A percentile compares a stretch with the other conserved stretches of the same genome.
Conservation (phyloP, 768 basidiomycete species). For the Candolleomyces efflorescens region DNA sequence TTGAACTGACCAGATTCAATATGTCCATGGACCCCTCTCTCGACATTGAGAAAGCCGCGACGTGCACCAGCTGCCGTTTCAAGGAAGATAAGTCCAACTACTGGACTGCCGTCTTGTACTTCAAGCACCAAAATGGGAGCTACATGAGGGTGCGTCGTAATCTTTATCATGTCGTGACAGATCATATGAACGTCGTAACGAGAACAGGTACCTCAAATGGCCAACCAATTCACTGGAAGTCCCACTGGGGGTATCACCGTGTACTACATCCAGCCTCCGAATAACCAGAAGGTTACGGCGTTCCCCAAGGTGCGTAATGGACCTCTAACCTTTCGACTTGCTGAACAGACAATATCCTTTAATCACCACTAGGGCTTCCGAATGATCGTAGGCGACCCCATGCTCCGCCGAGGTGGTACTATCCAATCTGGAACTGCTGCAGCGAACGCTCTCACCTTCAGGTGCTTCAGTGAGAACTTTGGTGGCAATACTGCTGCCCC, state of each 20-base stretch:
- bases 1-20: background rate
- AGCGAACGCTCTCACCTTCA: background rate
- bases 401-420: background rate
- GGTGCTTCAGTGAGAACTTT: background rate
- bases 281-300: background rate
- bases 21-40: background rate
- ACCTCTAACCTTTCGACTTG: background rate
- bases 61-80: conserved; percentile 1
- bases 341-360: background rate
- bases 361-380: background rate
- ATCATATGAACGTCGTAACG: background rate
- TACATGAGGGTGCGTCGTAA: background rate
- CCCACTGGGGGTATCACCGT: background rate
- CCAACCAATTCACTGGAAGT: background rate
- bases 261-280: conserved; percentile 1
- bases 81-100: background rate
- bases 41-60: background rate
- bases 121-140: background rate
- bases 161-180: no score
- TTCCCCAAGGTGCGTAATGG: background rate
- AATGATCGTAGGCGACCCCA: background rate
- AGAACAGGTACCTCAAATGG: background rate
- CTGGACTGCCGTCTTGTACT: background rate
- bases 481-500: background rate
- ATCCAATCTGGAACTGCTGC: no score